A percentile compares a stretch with the other conserved stretches of the same genome.
These are phyloP conservation scores for Paecilomyces formosus DNA, from an alignment of 2,329 filamentous ascomycete genomes.

Conservation along the genomic window DNA sequence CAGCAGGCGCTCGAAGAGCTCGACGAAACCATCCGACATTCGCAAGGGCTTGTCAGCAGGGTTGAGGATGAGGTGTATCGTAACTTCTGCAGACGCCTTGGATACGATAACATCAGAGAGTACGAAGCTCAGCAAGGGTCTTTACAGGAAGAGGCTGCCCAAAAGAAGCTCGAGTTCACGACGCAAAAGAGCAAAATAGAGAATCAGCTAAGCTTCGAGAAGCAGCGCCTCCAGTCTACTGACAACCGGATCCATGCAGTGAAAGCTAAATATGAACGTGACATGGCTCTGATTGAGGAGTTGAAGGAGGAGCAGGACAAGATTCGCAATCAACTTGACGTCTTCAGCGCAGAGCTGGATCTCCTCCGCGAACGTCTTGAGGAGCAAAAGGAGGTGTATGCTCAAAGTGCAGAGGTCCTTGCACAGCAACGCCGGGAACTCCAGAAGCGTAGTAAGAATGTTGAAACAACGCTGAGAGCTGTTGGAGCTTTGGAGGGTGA, in stretches of 20 bases:
- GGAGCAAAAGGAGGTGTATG: slow-evolving; percentile 59
- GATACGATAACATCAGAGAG: slow-evolving; percentile 81
- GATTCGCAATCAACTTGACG: slow-evolving; percentile 66
- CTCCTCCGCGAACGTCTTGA: slow-evolving; percentile 65
- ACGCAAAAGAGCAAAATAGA: slow-evolving; percentile 62
- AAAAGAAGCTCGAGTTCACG: slow-evolving; percentile 80
- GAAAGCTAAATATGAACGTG: slow-evolving; percentile 57
- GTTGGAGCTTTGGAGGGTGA: slow-evolving; percentile 76
- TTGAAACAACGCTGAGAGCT: slow-evolving; percentile 66
- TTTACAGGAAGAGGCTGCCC: slow-evolving; percentile 79
- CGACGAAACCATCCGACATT: slow-evolving; percentile 47
- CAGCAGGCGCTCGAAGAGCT: slow-evolving; percentile 59
- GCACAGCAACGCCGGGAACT: slow-evolving; percentile 72
- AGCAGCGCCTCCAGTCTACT: slow-evolving; percentile 64
- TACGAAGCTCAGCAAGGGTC: slow-evolving; percentile 93
- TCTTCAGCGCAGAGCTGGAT: slow-evolving; percentile 69
- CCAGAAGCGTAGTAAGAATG: slow-evolving; percentile 74
- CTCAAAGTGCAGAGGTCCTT: slow-evolving; percentile 65
- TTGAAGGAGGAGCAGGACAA: slow-evolving; percentile 66
- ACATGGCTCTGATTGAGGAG: slow-evolving; percentile 61
- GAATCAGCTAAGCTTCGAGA: slow-evolving; percentile 56
- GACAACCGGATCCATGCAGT: slow-evolving; percentile 62
- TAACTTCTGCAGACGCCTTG: slow-evolving; percentile 76
- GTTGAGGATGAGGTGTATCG: slow-evolving; percentile 86
- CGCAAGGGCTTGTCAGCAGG: slow-evolving; percentile 60